Conservation (phyloP, 129 eudicot species). For the Tanacetum coccineum region DNA sequence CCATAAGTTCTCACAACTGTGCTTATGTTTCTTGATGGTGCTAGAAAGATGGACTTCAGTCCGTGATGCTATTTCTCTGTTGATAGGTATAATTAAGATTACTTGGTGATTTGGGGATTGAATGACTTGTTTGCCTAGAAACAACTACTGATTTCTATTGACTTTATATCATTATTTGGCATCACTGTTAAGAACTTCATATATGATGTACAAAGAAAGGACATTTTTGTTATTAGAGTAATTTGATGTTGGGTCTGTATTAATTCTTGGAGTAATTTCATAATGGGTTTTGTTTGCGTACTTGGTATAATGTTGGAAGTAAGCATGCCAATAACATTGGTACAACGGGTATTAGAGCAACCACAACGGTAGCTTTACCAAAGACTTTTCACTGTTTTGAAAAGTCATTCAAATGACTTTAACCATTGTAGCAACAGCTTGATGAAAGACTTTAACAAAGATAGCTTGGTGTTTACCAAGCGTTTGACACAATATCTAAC, state of each 20-base stretch:
- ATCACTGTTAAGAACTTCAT: slow-evolving; percentile 7
- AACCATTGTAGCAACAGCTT: too few relatives aligned
- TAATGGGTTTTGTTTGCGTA: neutral
- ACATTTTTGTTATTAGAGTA: neutral
- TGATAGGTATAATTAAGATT: neutral
- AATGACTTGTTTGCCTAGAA: slow-evolving; percentile 32
- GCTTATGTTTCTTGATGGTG: slow-evolving; percentile 28
- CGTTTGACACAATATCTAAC: too few relatives aligned
- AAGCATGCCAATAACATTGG: neutral
- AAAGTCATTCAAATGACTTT: too few relatives aligned
- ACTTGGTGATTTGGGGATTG: neutral
- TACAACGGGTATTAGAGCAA: neutral
- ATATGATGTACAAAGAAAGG: neutral
- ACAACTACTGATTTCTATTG: slow-evolving; percentile 26
- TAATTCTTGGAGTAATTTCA: neutral
- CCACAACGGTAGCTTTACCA: too few relatives aligned
- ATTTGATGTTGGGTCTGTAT: neutral
- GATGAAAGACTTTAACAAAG: too few relatives aligned
- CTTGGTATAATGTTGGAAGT: neutral
- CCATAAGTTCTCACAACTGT: slow-evolving; percentile 1
- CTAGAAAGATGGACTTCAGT: slow-evolving; percentile 29
- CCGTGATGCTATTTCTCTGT: neutral
- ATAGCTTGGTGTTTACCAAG: too few relatives aligned
- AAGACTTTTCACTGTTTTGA: too few relatives aligned
- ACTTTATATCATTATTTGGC: slow-evolving; percentile 15